Base-by-base conservation (phyloP, 768 basidiomycete genomes). In the Pleurotus platypus region DNA sequence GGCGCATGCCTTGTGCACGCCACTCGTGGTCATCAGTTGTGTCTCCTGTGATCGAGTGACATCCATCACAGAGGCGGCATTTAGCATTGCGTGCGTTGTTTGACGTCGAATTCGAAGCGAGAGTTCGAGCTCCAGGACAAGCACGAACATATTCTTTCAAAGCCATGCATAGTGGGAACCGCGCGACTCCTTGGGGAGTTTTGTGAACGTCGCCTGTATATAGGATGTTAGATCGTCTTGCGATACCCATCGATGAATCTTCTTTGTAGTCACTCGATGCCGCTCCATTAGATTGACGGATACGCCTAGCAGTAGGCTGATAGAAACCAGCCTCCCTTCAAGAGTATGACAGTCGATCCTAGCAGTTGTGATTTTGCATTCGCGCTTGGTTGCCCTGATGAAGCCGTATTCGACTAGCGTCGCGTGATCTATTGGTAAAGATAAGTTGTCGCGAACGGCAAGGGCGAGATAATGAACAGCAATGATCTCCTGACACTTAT, bases 401-500 rank as follows among this genome's bases (percentile, higher is more conserved):
- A 42, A 53, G 2, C 51, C 51, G 42, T 70, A 76, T 54, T 75
- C 74, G 26, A 61, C 30, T 15, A 63, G 58, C 11, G 75, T 76
- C 53, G 71, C 67, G 0, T 54, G 30, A 57, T 75, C 60, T 7
- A 65, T 59, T 5, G 74, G 76, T 12, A 73, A 20, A 4, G 55
- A 37, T 46, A 18, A 18, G 18, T 72, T 58, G 35, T 53, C 8
- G 16, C 61, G 40, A 16, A 62, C 63, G 6, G 72, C 72, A 20
- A 61, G 65, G 0, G 65, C 64, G 22, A 77, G 67, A 55, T 69
- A 57, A 55, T 75, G 63, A 20, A 67, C 69, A 6, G 71, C 71
- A 57, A 57, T 69, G 53, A 72, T 63, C 5, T 62, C 56, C 16
- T 58, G 26, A 8, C 42, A 43, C 1, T 58, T 51, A n/a, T 67